Conservation (phyloP, 345 rosid species). For the Moricandia moricandioides region DNA sequence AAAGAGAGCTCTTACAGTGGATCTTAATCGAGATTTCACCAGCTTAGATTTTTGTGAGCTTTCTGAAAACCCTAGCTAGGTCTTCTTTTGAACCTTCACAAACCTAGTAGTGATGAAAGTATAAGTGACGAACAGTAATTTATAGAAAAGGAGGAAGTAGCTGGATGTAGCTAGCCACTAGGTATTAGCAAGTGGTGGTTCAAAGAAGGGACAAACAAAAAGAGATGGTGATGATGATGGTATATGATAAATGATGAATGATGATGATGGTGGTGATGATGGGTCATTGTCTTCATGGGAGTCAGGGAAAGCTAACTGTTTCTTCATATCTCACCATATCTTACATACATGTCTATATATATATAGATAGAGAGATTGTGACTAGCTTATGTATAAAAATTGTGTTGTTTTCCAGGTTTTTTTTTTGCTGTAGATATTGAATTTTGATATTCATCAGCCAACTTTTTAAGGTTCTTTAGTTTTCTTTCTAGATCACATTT, state of each 20-base stretch:
- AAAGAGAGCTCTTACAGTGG: not conserved
- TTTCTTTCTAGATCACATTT: constrained; percentile 20
- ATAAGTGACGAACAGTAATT: constrained; percentile 18
- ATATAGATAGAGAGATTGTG: constrained; percentile 14
- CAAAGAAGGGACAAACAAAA: constrained; percentile 22
- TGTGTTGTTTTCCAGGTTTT: constrained; percentile 9
- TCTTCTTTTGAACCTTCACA: not conserved
- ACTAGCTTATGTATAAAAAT: not conserved
- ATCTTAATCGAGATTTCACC: not conserved
- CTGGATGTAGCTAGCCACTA: constrained; percentile 10
- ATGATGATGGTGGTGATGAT: constrained; percentile 39
- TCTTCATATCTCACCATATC: constrained; percentile 55
- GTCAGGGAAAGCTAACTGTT: constrained; percentile 62
- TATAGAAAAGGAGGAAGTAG: constrained; percentile 21
- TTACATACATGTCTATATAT: constrained; percentile 6
- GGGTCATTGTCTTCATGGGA: constrained; percentile 64
- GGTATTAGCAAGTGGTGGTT: constrained; percentile 24
- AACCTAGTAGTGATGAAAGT: not conserved
- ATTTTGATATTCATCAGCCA: not conserved
- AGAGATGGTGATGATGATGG: constrained; percentile 26
- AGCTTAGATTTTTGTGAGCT: constrained; percentile 1
- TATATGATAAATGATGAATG: constrained; percentile 9
- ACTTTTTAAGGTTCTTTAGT: constrained; percentile 33
- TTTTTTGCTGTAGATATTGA: constrained; percentile 3
- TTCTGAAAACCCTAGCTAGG: constrained; percentile 27